Conservation (phyloP, 441 rosid genomes). For the Erodium moschatum region DNA sequence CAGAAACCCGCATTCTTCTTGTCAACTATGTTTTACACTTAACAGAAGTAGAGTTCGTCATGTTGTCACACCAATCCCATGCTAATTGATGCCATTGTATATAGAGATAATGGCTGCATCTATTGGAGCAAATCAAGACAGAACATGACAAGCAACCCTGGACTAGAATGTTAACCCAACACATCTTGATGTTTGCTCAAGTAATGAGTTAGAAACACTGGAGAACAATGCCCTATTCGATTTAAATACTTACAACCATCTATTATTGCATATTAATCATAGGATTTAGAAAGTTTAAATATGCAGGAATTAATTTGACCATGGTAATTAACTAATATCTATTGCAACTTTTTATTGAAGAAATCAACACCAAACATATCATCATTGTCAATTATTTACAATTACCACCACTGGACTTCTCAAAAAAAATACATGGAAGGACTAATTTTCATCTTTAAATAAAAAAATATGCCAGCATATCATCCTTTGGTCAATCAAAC, state of each 20-base stretch:
- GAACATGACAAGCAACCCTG: neutral
- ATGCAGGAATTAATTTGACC: neutral
- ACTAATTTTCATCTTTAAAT: constrained; percentile 1
- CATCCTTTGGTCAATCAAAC: neutral
- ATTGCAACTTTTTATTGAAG: neutral
- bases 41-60: neutral
- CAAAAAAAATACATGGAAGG: neutral
- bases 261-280: neutral
- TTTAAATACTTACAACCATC: neutral
- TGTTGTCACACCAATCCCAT: neutral
- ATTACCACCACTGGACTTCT: neutral
- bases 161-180: neutral
- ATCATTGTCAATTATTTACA: neutral
- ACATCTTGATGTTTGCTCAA: constrained; percentile 1
- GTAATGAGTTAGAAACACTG: neutral
- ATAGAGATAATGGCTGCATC: neutral
- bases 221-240: neutral
- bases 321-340: neutral
- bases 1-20: neutral
- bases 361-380: constrained; percentile 2
- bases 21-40: constrained; percentile 3
- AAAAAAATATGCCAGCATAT: neutral
- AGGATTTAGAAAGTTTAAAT: neutral
- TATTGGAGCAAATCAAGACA: neutral
- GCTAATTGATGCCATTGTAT: neutral